Conservation (phyloP, 371 early-diverging fungal species). For the Sporodiniella umbellata region DNA sequence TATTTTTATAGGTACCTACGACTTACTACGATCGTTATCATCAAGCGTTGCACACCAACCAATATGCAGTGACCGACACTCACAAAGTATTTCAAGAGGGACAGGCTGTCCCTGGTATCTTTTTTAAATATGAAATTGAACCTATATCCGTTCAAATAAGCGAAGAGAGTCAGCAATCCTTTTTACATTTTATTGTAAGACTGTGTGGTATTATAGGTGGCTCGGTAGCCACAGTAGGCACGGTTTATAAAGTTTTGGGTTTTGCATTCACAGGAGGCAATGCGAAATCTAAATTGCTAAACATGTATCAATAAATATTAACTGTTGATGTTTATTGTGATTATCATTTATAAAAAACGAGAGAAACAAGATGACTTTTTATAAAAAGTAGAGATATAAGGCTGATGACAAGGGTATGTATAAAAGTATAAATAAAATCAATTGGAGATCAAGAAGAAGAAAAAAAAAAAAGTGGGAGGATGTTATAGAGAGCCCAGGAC, state of each 20-base stretch:
- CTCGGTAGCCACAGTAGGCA: slow-evolving; percentile 62
- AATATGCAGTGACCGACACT: slow-evolving; percentile 90
- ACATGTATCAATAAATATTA: neutral
- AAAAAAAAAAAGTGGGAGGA: too few relatives aligned
- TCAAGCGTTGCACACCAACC: slow-evolving; percentile 72
- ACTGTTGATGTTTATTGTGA: too few relatives aligned
- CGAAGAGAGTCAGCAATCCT: slow-evolving; percentile 52
- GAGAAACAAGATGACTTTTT: neutral
- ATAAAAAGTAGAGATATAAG: too few relatives aligned
- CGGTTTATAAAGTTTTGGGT: slow-evolving; percentile 39
- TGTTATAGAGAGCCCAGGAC: slow-evolving; percentile 32
- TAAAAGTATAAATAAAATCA: too few relatives aligned
- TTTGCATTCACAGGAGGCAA: slow-evolving; percentile 39
- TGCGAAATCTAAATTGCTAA: slow-evolving; percentile 36
- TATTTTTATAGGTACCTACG: slow-evolving; percentile 64
- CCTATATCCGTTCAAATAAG: slow-evolving; percentile 81
- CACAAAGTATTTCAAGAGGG: slow-evolving; percentile 46
- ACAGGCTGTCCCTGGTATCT: slow-evolving; percentile 58
- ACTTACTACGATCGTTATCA: slow-evolving; percentile 64
- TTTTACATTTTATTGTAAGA: slow-evolving; percentile 77
- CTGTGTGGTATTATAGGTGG: slow-evolving; percentile 90
- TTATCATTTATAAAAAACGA: too few relatives aligned
- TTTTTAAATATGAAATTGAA: slow-evolving; percentile 90
- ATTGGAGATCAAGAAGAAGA: too few relatives aligned
- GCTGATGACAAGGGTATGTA: too few relatives aligned